These are phyloP conservation scores for Phytophthora colocasiae DNA, from an alignment of 352 stramenopile species.

Conservation along the genomic window DNA sequence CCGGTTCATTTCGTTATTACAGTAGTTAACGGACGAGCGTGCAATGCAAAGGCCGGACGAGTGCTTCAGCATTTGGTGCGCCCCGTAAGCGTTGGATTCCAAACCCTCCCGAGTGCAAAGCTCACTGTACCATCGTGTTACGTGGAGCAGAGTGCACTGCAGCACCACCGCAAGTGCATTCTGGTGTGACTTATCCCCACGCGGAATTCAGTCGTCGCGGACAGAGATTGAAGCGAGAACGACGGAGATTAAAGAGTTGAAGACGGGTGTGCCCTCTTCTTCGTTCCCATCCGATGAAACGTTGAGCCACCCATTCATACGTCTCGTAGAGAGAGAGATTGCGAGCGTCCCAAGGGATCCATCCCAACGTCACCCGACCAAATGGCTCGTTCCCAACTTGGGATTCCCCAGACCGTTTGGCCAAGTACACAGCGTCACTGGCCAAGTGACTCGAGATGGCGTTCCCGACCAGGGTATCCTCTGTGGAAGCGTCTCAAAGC, in stretches of 20 bases:
- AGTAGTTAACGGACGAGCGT: too few species aligned
- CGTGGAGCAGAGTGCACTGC: neutral
- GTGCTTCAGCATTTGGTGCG: neutral
- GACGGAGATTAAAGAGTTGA: conserved; percentile 7
- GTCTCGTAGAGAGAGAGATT: too few species aligned
- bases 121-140: conserved; percentile 5
- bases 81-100: neutral
- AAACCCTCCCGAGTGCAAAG: conserved; percentile 10
- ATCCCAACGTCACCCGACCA: too few species aligned
- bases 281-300: conserved; percentile 26
- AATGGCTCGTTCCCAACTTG: too few species aligned
- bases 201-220: conserved; percentile 11
- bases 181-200: neutral
- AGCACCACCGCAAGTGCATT: neutral
- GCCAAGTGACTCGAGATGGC: conserved; percentile 1
- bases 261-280: conserved; percentile 19
- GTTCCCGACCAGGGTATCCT: conserved; percentile 24
- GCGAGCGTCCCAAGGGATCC: too few species aligned
- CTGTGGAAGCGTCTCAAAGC: conserved; percentile 2
- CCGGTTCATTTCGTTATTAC: too few species aligned
- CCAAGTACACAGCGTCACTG: neutral
- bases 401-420: too few species aligned
- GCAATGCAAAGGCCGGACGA: neutral
- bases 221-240: neutral
- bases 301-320: conserved; percentile 11